phyloP scores from a whole-genome alignment of 768 basidiomycete species.

The Hypsizygus marmoreus region DNA sequence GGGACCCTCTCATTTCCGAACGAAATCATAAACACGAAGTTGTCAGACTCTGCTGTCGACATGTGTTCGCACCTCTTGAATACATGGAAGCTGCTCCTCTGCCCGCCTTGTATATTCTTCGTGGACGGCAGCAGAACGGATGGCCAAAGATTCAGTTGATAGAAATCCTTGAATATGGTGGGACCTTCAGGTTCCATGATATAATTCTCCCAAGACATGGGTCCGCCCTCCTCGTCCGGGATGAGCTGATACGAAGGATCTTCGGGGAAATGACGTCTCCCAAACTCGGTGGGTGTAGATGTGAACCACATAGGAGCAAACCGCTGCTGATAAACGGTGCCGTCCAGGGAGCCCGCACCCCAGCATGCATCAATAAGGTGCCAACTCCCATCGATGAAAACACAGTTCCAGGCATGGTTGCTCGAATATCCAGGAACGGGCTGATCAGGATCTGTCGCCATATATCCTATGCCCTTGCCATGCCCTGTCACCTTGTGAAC shows the following conservation, averaged over 20 bases:
- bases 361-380: conserved; percentile 49
- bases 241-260: conserved; percentile 46
- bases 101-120: conserved; percentile 33
- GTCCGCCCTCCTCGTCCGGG: conserved; percentile 37
- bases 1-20: conserved; percentile 35
- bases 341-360: conserved; percentile 47
- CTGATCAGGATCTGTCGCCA: conserved; percentile 29
- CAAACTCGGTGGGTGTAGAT: conserved; percentile 43
- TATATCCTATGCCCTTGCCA: conserved; percentile 48
- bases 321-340: conserved; percentile 31
- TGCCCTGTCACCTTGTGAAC: conserved; percentile 44
- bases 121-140: conserved; percentile 36
- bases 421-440: conserved; percentile 36
- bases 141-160: conserved; percentile 34
- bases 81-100: conserved; percentile 37
- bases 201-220: conserved; percentile 46
- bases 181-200: conserved; percentile 44
- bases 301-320: conserved; percentile 46
- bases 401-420: conserved; percentile 54
- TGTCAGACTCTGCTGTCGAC: conserved; percentile 41
- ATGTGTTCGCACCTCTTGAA: conserved; percentile 50
- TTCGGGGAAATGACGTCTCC: conserved; percentile 43
- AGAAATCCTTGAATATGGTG: conserved; percentile 34
- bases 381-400: conserved; percentile 46
- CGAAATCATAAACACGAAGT: conserved; percentile 41